Evolutionary conservation across 495 filamentous ascomycete species (phyloP), one percentile per base, ranked within the genome.

Genomic region (Sphaerosporella brunnea): DNA sequence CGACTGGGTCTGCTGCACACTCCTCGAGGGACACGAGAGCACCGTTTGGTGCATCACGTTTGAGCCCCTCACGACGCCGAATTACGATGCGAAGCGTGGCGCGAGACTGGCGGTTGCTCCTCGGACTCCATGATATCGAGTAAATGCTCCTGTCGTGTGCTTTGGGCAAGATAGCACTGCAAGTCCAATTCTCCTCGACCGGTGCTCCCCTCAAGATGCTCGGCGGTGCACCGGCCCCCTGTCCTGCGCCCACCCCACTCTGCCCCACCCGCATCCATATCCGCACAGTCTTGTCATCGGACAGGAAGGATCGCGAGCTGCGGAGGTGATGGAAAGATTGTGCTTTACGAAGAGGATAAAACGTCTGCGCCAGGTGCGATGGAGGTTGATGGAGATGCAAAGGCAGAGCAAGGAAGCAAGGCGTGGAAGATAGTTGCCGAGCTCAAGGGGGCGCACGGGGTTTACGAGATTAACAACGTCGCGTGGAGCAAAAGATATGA

Each of bases 21-120:
- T 82, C 41, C 62, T 94, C 18, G 72, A 76, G 53, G 84, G 78
- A 0, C 85, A 94, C 63, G 64, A 63, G 42, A 72, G 69, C 13
- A 97, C 90, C 7, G 88, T 96, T 4, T 97, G 90, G 90, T 78
- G 71, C 36, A 49, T 94, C 7, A 74, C 82, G 50, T 96, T 86
- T 72, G 90, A 61, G 42, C 55, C 94, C 65, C 63, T 64, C 1
- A 59, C 58, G 26, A 64, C 68, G 5, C 63, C 56, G 23, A 62
- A 59, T 4, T 62, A 63, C 5, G 38, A 39, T 0, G 52, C 36
- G 37, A 64, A 62, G 23, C 49, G 50, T 19, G 25, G 32, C 9
- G 23, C 83, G 5, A 64, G 90, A 39, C 57, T 97, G 39, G 59
- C 80, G 23, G 81, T 18, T 82, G 75, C 60, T 84, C 82, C 8